Percentiles rank a stretch among this genome's conserved stretches.
Conservation (phyloP, 2,329 filamentous ascomycete species). For the Orbilia ellipsospora region DNA sequence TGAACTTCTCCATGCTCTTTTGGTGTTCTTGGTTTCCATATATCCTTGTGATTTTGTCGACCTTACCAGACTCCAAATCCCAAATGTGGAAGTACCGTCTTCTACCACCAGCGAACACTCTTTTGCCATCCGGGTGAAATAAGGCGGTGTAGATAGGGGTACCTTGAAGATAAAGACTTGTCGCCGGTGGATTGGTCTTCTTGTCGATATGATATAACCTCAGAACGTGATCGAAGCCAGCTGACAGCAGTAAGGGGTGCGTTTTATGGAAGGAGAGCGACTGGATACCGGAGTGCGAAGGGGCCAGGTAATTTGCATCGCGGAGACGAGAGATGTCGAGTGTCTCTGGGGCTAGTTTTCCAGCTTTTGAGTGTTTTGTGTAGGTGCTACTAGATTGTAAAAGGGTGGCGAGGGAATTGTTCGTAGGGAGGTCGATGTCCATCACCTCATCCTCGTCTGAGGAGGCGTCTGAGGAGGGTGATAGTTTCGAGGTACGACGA, state of each 20-base stretch:
- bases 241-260: constrained; percentile 88
- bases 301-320: constrained; percentile 79
- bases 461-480: constrained; percentile 58
- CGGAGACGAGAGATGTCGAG: constrained; percentile 90
- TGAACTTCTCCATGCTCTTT: constrained; percentile 89
- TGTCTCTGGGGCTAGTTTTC: constrained; percentile 84
- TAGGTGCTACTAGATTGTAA: constrained; percentile 79
- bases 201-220: constrained; percentile 87
- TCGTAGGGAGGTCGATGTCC: constrained; percentile 62
- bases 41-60: constrained; percentile 83
- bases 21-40: constrained; percentile 77
- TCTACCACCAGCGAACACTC: constrained; percentile 87
- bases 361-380: constrained; percentile 70
- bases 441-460: constrained; percentile 66
- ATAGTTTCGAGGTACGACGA: constrained; percentile 60
- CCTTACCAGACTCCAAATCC: constrained; percentile 82
- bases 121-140: constrained; percentile 78
- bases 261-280: constrained; percentile 89
- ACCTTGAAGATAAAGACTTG: constrained; percentile 84
- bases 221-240: constrained; percentile 84
- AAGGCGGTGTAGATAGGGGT: constrained; percentile 86
- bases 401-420: constrained; percentile 69
- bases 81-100: constrained; percentile 93
- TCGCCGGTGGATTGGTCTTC: constrained; percentile 81
- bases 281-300: constrained; percentile 69